Base-by-base conservation (phyloP, 129 eudicot genomes). In the Sambucus nigra region DNA sequence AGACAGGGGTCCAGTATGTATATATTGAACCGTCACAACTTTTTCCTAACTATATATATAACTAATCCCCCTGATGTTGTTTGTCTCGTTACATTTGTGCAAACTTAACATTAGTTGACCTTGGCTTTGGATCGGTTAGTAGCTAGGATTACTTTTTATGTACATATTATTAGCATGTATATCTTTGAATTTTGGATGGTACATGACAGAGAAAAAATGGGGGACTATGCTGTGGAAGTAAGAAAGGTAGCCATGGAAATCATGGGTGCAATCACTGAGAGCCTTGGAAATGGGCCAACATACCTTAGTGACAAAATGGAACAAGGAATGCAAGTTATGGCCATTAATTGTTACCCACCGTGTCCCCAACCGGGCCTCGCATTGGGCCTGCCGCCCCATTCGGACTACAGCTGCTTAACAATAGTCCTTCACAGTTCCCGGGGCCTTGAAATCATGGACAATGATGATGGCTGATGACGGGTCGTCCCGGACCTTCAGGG, bases 311-410 rank as follows among this genome's bases (percentile, higher is more conserved):
- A 42, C 25, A 59, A 73, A 54, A 64, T 87, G 61, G 73, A 68
- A 45, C 56, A 70, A 0, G 93, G 87, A 1, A 55, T 71, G 78
- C 93, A 82, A 68, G 82, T 68, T 23, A 44, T 86, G 59, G 72
- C 72, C 0, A 67, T 82, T 8, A 87, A 82, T 26, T 75, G 80
- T 53, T 86, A 82, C 63, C 93, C 93, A 12, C 63, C 76, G 6
- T 79, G 93, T 44, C 93, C 95, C 0, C 55, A 78, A 41, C 87
- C 95, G 19, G 46, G 21, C 2, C 60, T 73, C 0, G 57, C 81
- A 12, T 61, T 78, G 1, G 95, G 95, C 17, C 59, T 86, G 1
- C 87, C 92, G 15, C 81, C 91, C 2, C 91, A 86, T 40, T 71
- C 91, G 0, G 95, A 86, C 65, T 72, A 77, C 51, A 66, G 79